phyloP scores from a whole-genome alignment of 2,329 filamentous ascomycete genomes.

The Pseudocercospora vitis region DNA sequence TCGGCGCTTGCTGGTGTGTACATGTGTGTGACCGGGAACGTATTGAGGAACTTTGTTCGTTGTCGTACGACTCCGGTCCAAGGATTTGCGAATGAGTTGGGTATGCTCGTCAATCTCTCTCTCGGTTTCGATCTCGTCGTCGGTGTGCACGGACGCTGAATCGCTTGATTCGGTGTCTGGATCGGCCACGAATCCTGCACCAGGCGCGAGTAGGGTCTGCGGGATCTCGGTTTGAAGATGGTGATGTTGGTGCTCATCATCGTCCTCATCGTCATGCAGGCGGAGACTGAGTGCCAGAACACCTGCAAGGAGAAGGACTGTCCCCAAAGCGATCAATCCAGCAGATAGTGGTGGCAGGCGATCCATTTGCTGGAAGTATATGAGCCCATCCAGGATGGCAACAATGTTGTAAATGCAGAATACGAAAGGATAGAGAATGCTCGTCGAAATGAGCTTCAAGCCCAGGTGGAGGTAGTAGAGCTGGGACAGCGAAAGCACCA shows the following conservation, averaged over 20 bases:
- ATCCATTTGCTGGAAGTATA: constrained; percentile 91
- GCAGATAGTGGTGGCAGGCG: constrained; percentile 74
- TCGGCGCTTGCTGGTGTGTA: constrained; percentile 26
- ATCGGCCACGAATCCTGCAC: constrained; percentile 60
- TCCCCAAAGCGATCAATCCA: constrained; percentile 80
- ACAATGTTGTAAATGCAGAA: constrained; percentile 99
- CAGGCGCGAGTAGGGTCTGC: constrained; percentile 74
- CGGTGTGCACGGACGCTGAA: constrained; percentile 25
- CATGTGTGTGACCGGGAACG: constrained; percentile 13
- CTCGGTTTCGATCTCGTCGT: constrained; percentile 27
- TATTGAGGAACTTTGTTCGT: constrained; percentile 18
- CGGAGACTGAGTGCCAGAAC: constrained; percentile 94
- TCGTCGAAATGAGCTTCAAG: constrained; percentile 91
- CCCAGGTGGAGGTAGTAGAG: constrained; percentile 94
- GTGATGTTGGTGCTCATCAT: constrained; percentile 49
- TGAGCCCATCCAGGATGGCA: constrained; percentile 92
- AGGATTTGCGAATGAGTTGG: constrained; percentile 24
- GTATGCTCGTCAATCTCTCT: constrained; percentile 26
- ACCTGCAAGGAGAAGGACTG: constrained; percentile 78
- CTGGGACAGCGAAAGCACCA: constrained; percentile 80
- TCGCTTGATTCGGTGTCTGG: constrained; percentile 33
- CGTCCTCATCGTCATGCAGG: constrained; percentile 69
- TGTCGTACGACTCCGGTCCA: constrained; percentile 19
- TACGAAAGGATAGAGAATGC: constrained; percentile 91
- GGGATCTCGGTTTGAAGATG: constrained; percentile 41